Conservation (phyloP, 1,284 basidiomycete genomes). For the Apiotrichum porosum region DNA sequence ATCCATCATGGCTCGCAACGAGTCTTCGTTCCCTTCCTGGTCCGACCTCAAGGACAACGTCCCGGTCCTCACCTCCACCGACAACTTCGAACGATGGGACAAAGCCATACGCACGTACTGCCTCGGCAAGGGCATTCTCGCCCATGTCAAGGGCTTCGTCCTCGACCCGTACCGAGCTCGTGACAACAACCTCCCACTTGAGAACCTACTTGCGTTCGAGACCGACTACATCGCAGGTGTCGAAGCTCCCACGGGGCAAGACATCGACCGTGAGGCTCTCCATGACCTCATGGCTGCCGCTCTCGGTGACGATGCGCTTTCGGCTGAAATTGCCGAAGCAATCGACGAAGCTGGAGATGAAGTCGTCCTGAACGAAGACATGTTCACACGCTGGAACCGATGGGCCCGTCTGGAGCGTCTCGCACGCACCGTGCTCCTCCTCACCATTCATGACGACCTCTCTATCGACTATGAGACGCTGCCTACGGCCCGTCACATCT, state of each 20-base stretch:
- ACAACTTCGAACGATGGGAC: conserved; percentile 4
- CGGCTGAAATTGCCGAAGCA: too few species aligned
- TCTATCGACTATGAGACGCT: not conserved
- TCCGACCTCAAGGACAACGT: not conserved
- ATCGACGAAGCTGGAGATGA: not conserved
- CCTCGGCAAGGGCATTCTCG: not conserved
- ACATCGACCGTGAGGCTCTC: not conserved
- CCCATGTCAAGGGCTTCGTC: not conserved
- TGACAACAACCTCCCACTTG: not conserved
- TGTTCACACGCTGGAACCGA: too few species aligned
- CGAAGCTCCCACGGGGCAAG: not conserved
- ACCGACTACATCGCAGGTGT: too few species aligned
- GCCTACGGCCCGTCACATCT: not conserved
- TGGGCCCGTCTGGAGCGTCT: not conserved
- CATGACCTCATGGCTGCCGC: not conserved
- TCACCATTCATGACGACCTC: not conserved
- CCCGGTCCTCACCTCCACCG: not conserved
- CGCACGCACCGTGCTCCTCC: not conserved
- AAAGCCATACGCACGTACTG: not conserved
- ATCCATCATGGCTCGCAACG: too few species aligned
- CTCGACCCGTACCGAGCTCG: not conserved
- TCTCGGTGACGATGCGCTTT: too few species aligned
- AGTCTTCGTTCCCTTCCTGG: too few species aligned
- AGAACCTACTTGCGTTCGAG: too few species aligned
- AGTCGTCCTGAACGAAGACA: too few species aligned